Evolutionary conservation across 2,329 filamentous ascomycete genomes (phyloP), one percentile per base, ranked within the genome.

Genomic region (Diaporthe amygdali): DNA sequence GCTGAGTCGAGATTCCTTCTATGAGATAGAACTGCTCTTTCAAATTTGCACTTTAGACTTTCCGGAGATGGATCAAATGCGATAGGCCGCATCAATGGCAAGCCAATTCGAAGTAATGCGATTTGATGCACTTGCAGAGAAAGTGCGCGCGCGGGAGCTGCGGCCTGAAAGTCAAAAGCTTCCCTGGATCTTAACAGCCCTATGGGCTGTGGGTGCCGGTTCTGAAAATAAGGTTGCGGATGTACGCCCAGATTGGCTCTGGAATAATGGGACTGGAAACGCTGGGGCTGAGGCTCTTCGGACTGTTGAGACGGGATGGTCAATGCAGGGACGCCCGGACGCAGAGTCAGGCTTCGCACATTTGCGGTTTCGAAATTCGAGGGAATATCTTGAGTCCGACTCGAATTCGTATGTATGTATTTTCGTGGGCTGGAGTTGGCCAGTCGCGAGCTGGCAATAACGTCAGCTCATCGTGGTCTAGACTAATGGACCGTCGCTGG

Each of bases 341-440:
- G 39, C 59, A 63, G 56, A 63, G 59, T 63, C 59, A 63, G 41
- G 41, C 41, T 63, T 63, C 59, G 47, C 59, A 63, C 59, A 41
- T 47, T 63, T 63, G 30, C 59, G 34, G 59, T 63, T 47, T 63
- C 59, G 59, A 47, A 12, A 15, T 8, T 47, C 59, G 25, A 34
- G 44, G 32, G 41, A n/a, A 15, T 25, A 41, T 25, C 41, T 34
- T 8, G 6, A n/a, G 20, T 14, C 41, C 27, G 41, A 17, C 27
- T 10, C 27, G 20, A 63, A 63, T 20, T 17, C 41, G 17, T 47
- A 20, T 47, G 22, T 9, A 2, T 15, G 20, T 30, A 12, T 32
- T 7, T 30, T 10, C 10, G 27, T 46, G 56, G 56, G 56, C 56
- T 47, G 56, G 25, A 6, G 34, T 15, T 3, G 47, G 56, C 10